Conservation (phyloP, 2,329 filamentous ascomycete species). For the Exserohilum rostratum region DNA sequence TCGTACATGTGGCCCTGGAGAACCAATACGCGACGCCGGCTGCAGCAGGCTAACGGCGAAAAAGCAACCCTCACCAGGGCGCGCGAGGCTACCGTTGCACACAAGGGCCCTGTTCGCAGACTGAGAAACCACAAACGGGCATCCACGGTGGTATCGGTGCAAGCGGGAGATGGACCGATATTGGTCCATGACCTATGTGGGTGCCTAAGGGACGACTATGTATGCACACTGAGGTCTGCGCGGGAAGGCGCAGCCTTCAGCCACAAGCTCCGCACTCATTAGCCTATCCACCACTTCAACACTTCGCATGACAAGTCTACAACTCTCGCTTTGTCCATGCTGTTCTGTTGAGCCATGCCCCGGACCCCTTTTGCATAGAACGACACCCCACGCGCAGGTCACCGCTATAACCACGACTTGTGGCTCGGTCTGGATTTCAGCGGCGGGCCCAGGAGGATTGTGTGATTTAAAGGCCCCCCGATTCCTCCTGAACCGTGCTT, state of each 20-base stretch:
- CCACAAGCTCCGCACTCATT: constrained; percentile 14
- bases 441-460: neutral
- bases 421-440: neutral
- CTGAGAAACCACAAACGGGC: constrained; percentile 6
- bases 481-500: constrained; percentile 20
- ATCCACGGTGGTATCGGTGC: constrained; percentile 10
- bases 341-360: constrained; percentile 14
- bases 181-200: constrained; percentile 34
- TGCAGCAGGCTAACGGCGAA: neutral
- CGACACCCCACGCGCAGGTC: neutral
- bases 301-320: constrained; percentile 6
- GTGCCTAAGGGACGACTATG: constrained; percentile 25
- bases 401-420: constrained; percentile 4
- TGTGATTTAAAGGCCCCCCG: neutral
- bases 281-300: constrained; percentile 4
- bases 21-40: neutral
- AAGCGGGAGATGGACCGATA: constrained; percentile 31
- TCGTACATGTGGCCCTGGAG: neutral
- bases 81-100: constrained; percentile 15
- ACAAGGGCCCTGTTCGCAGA: constrained; percentile 12
- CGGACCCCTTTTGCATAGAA: constrained; percentile 3
- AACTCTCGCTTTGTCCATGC: constrained; percentile 4
- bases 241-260: constrained; percentile 18
- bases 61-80: neutral
- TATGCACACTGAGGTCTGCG: constrained; percentile 18